Evolutionary conservation across 352 stramenopile genomes (phyloP).

Genomic region (Pythium guiyangense): DNA sequence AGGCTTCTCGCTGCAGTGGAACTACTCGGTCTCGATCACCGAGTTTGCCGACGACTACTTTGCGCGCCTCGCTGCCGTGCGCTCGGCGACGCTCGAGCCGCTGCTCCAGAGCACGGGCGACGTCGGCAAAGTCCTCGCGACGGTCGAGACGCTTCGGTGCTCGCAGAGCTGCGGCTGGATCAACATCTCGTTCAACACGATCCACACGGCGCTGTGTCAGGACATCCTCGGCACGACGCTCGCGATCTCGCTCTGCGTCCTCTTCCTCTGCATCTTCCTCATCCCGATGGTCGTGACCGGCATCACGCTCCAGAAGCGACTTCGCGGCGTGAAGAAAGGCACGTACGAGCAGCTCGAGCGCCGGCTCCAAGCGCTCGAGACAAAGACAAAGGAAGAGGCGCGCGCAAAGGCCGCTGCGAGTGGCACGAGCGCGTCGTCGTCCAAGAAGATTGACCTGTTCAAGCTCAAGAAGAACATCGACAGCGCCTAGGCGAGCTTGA

Average conservation of each 20-base stretch:
- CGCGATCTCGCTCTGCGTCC: constrained; percentile 68
- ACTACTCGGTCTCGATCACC: constrained; percentile 54
- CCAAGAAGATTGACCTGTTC: constrained; percentile 37
- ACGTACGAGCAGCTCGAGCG: constrained; percentile 76
- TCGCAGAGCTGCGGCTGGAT: constrained; percentile 75
- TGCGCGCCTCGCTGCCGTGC: constrained; percentile 35
- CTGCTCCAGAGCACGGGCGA: constrained; percentile 39
- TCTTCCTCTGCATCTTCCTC: constrained; percentile 74
- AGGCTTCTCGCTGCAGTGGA: constrained; percentile 53
- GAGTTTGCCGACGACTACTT: constrained; percentile 65
- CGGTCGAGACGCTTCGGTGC: constrained; percentile 62
- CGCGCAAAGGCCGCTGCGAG: constrained; percentile 13
- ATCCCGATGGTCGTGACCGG: constrained; percentile 67
- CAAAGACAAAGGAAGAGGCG: constrained; percentile 41
- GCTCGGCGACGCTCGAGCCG: constrained; percentile 31
- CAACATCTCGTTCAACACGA: constrained; percentile 78
- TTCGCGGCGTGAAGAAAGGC: constrained; percentile 71
- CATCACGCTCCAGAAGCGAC: constrained; percentile 72
- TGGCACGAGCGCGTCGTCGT: constrained; percentile 4
- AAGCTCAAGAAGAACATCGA: constrained; percentile 41
- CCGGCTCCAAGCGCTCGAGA: constrained; percentile 62
- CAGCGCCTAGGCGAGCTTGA: constrained; percentile 3
- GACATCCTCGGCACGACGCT: constrained; percentile 76
- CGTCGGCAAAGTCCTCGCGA: constrained; percentile 46
- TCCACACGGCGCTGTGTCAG: constrained; percentile 66